Percentiles rank a stretch among this genome's conserved stretches.
These are phyloP conservation scores for Trichoderma atroviride DNA, from an alignment of 2,329 filamentous ascomycete species.

Conservation along the genomic window DNA sequence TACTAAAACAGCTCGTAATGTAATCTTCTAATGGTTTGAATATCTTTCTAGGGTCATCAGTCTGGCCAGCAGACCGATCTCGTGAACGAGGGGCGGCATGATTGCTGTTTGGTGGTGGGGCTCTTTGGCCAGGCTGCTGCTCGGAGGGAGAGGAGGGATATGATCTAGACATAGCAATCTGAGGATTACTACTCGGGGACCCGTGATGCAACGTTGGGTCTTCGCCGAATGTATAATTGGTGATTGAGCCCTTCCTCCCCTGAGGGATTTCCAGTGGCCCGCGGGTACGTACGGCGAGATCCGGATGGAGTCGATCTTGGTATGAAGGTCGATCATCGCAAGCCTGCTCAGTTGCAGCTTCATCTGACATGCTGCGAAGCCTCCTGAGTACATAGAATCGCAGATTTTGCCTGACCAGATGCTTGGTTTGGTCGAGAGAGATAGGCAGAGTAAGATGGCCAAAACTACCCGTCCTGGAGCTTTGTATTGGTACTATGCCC, in stretches of 20 bases:
- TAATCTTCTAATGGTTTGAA: conserved; percentile 82
- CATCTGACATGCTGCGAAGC: conserved; percentile 27
- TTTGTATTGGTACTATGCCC: conserved; percentile 23
- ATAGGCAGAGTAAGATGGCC: conserved; percentile 36
- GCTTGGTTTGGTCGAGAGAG: conserved; percentile 41
- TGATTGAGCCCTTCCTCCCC: conserved; percentile 13
- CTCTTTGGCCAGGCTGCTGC: conserved; percentile 38
- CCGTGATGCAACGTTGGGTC: conserved; percentile 43
- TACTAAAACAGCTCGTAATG: conserved; percentile 63
- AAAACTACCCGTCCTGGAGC: conserved; percentile 20
- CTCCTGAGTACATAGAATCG: conserved; percentile 37
- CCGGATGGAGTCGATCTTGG: conserved; percentile 24
- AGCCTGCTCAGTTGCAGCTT: conserved; percentile 26
- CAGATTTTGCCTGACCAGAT: conserved; percentile 41
- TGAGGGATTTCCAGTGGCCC: conserved; percentile 1
- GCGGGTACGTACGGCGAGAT: conserved; percentile 8
- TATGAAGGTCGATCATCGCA: conserved; percentile 11
- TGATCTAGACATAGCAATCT: conserved; percentile 38
- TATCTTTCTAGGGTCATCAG: conserved; percentile 56
- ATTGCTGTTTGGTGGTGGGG: conserved; percentile 27
- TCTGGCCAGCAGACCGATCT: conserved; percentile 29
- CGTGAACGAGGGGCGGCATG: conserved; percentile 28
- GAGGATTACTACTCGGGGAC: conserved; percentile 32
- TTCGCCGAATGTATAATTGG: conserved; percentile 43
- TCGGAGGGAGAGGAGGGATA: conserved; percentile 53